A percentile compares a stretch with the other conserved stretches of the same genome.
These are phyloP conservation scores for Diutina pseudorugosa DNA, from an alignment of 1,139 yeast genomes.

Conservation along the genomic window DNA sequence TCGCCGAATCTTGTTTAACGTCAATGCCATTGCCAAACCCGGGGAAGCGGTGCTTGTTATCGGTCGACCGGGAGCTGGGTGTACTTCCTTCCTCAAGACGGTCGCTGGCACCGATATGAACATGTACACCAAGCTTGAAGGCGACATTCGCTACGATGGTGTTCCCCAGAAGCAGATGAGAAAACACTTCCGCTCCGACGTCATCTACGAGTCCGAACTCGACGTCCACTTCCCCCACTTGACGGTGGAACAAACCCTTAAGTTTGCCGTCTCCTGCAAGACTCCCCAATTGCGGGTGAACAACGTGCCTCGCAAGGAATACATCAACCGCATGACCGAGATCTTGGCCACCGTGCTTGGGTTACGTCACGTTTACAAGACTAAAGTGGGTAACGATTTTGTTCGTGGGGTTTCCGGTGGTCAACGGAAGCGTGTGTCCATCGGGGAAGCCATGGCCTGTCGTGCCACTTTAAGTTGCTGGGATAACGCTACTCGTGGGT, in stretches of 20 bases:
- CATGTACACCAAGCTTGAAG: neutral
- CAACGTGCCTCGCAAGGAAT: conserved; percentile 33
- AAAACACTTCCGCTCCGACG: neutral
- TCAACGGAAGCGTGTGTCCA: conserved; percentile 50
- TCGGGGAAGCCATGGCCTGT: conserved; percentile 52
- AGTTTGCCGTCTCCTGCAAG: conserved; percentile 2
- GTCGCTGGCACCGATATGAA: conserved; percentile 2
- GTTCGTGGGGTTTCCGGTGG: conserved; percentile 59
- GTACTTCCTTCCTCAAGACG: neutral
- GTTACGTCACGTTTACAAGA: conserved; percentile 39
- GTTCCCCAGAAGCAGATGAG: neutral
- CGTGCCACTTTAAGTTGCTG: conserved; percentile 50
- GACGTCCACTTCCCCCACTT: conserved; percentile 4
- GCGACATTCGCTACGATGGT: conserved; percentile 3
- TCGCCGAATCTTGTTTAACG: conserved; percentile 23
- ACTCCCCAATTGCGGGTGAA: conserved; percentile 28
- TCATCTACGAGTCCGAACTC: conserved; percentile 1
- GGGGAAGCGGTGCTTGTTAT: conserved; percentile 4
- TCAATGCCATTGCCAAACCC: conserved; percentile 16
- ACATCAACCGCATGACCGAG: conserved; percentile 35
- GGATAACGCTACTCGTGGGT: conserved; percentile 76
- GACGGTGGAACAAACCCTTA: conserved; percentile 4
- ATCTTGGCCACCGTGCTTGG: conserved; percentile 45
- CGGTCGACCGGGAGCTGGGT: conserved; percentile 4
- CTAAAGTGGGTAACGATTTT: conserved; percentile 50